These are phyloP conservation scores for Carex myosuroides DNA, from an alignment of 176 grass and related monocot genomes.

Conservation along the genomic window DNA sequence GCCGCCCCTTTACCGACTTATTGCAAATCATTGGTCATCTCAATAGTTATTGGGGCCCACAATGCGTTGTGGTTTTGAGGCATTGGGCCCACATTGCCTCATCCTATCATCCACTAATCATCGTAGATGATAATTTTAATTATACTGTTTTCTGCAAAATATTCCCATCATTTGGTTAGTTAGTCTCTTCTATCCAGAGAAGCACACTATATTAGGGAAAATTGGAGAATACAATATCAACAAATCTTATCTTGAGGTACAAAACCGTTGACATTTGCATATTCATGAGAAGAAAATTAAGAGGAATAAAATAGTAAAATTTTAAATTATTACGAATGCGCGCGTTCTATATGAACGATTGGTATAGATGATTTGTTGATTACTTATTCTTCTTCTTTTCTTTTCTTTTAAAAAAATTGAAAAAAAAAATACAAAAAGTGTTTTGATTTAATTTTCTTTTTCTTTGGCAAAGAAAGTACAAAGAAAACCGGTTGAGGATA, in stretches of 20 bases:
- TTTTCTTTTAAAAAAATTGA: not conserved
- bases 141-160: not conserved
- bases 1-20: slow-evolving; percentile 13
- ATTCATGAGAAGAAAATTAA: not conserved
- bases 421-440: not conserved
- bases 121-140: slow-evolving; percentile 1
- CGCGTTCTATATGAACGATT: not conserved
- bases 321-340: not conserved
- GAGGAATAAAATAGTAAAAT: not conserved
- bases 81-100: not conserved
- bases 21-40: not conserved
- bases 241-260: not conserved
- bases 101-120: slow-evolving; percentile 10
- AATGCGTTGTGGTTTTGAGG: slow-evolving; percentile 3
- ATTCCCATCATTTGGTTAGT: not conserved
- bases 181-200: not conserved
- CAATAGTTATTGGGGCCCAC: slow-evolving; percentile 2
- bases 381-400: not conserved
- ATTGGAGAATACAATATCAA: not conserved
- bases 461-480: not conserved
- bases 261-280: not conserved
- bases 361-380: not conserved
- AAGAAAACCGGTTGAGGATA: not conserved
- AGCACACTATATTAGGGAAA: not conserved
- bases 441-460: not conserved